phyloP scores from a whole-genome alignment of 495 filamentous ascomycete genomes.

The Penicillium canariense region DNA sequence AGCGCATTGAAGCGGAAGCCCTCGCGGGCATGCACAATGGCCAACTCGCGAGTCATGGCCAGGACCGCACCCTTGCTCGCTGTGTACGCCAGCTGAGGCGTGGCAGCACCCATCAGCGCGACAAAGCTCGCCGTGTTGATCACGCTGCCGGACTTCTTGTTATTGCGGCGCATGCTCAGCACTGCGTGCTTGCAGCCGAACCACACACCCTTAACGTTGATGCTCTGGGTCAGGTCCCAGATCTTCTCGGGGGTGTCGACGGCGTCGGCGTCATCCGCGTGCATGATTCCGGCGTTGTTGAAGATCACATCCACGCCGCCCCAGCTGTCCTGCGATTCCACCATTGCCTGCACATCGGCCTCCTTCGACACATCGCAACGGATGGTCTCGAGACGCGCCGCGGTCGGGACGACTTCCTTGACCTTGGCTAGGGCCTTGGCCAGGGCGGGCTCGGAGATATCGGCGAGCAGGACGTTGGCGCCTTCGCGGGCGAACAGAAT shows the following conservation, averaged over 20 bases:
- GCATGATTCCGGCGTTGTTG: constrained; percentile 99
- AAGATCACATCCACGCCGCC: constrained; percentile 95
- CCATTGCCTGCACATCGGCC: constrained; percentile 63
- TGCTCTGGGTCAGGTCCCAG: constrained; percentile 90
- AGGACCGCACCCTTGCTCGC: constrained; percentile 93
- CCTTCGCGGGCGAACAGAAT: constrained; percentile 92
- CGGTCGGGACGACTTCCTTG: constrained; percentile 64
- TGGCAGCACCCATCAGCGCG: constrained; percentile 88
- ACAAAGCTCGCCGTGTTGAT: constrained; percentile 97
- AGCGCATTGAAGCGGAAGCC: constrained; percentile 85
- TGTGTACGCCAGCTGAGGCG: constrained; percentile 93
- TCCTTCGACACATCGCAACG: constrained; percentile 71
- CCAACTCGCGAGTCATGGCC: constrained; percentile 77
- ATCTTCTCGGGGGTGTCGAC: constrained; percentile 81
- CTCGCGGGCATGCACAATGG: constrained; percentile 82
- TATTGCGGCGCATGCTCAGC: constrained; percentile 71
- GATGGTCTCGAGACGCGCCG: constrained; percentile 55
- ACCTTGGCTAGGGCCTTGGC: constrained; percentile 67
- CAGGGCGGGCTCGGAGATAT: constrained; percentile 73
- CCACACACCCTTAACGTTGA: constrained; percentile 99
- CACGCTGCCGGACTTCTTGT: constrained; percentile 74
- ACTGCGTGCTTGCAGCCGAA: constrained; percentile 93
- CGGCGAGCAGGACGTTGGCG: constrained; percentile 80
- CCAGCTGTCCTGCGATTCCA: constrained; percentile 75
- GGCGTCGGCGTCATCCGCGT: constrained; percentile 81